These are phyloP conservation scores for Petunia axillaris DNA, from an alignment of 257 asterid genomes.

Conservation along the genomic window DNA sequence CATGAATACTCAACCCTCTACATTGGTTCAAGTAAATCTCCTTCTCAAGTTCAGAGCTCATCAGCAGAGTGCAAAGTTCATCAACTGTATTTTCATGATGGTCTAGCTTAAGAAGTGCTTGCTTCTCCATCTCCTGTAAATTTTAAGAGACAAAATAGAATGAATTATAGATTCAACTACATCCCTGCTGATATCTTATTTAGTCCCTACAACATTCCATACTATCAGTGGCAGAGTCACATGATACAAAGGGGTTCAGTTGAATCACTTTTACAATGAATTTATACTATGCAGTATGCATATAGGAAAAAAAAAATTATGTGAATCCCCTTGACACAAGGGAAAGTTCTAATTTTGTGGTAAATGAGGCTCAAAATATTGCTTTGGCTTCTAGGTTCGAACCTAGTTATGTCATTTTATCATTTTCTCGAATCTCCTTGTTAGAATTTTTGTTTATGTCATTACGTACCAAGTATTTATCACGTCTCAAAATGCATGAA, in stretches of 20 bases:
- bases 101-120: conserved; percentile 48
- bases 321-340: too few species aligned
- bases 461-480: too few species aligned
- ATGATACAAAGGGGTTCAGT: too few species aligned
- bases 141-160: neutral
- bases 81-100: conserved; percentile 51
- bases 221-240: neutral
- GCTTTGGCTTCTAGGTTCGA: too few species aligned
- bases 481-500: neutral
- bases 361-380: too few species aligned
- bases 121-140: conserved; percentile 45
- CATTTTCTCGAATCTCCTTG: too few species aligned
- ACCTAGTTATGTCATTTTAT: too few species aligned
- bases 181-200: neutral
- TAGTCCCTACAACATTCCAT: neutral
- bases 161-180: neutral
- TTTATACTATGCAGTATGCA: too few species aligned
- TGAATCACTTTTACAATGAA: too few species aligned
- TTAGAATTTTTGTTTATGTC: too few species aligned
- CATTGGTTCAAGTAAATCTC: conserved; percentile 44
- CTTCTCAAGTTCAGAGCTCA: conserved; percentile 51
- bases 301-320: too few species aligned
- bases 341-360: too few species aligned
- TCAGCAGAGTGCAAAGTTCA: conserved; percentile 47
- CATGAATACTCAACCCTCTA: conserved; percentile 33